A percentile compares a stretch with the other conserved stretches of the same genome.
Evolutionary conservation across 2,329 filamentous ascomycete species (phyloP).

Genomic region (Xylariomycetidae sp.): DNA sequence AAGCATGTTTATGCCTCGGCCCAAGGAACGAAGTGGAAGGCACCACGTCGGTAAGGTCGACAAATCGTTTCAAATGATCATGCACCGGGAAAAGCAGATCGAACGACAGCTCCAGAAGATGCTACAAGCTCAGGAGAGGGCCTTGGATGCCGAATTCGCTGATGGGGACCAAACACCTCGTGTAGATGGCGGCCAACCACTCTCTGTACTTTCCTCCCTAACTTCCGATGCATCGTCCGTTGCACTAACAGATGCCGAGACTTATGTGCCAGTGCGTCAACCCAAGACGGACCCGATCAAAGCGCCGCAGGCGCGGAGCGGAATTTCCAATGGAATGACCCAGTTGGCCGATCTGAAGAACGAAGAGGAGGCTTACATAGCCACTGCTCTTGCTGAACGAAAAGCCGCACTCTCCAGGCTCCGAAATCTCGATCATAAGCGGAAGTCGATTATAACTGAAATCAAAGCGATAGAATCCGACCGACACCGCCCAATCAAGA

Average conservation of each 20-base stretch:
- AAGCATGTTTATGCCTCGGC: conserved; percentile 20
- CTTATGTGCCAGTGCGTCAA: conserved; percentile 59
- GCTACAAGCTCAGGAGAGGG: conserved; percentile 54
- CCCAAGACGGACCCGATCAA: conserved; percentile 50
- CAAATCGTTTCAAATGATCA: conserved; percentile 23
- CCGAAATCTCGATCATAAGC: conserved; percentile 45
- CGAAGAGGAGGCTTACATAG: conserved; percentile 61
- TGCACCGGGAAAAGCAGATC: conserved; percentile 47
- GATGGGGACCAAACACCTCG: too few species aligned
- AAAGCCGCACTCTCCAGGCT: conserved; percentile 55
- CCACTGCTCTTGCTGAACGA: conserved; percentile 51
- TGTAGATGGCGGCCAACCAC: too few species aligned
- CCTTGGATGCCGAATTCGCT: too few species aligned
- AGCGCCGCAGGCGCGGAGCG: conserved; percentile 58
- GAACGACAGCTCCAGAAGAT: conserved; percentile 54
- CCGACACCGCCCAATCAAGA: conserved; percentile 52
- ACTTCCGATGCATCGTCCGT: too few species aligned
- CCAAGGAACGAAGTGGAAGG: conserved; percentile 13
- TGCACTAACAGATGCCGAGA: too few species aligned
- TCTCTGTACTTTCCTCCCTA: too few species aligned
- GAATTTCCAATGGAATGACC: conserved; percentile 58
- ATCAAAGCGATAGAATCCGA: conserved; percentile 51
- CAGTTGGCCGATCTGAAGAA: conserved; percentile 62
- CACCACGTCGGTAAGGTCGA: conserved; percentile 17
- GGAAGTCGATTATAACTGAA: conserved; percentile 45